phyloP scores from a whole-genome alignment of 2,329 filamentous ascomycete species.

The Phialocephala sp. region DNA sequence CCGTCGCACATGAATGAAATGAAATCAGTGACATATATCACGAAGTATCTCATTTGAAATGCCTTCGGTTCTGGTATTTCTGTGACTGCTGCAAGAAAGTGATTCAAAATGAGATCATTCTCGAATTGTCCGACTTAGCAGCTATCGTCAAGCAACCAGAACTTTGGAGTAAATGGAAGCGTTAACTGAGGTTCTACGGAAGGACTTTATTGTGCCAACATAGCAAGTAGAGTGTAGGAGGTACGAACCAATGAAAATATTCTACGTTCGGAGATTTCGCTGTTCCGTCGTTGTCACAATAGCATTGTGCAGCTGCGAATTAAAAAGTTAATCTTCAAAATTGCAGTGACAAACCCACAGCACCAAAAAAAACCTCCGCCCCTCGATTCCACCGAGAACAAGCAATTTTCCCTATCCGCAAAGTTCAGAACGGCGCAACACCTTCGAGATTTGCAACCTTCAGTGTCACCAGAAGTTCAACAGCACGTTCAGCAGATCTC shows the following conservation, averaged over 20 bases:
- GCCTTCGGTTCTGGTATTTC: no score
- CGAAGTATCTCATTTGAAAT: neutral
- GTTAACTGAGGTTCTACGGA: neutral
- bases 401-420: no score
- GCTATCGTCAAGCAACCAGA: no score
- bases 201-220: neutral
- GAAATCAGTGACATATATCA: neutral
- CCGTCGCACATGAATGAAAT: neutral
- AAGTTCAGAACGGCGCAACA: no score
- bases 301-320: neutral
- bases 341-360: no score
- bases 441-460: neutral
- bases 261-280: no score
- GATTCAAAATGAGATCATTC: neutral
- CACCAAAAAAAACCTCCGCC: no score
- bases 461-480: neutral
- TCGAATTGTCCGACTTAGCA: no score
- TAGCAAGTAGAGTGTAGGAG: no score
- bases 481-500: neutral
- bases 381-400: no score
- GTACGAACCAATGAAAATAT: no score
- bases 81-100: neutral
- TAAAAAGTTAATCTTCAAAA: no score
- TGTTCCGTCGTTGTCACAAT: neutral
- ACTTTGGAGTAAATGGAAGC: neutral